Percentiles rank a stretch among this genome's conserved stretches.
Conservation (phyloP, 2,329 filamentous ascomycete species). For the Arthrobotrys conoides region DNA sequence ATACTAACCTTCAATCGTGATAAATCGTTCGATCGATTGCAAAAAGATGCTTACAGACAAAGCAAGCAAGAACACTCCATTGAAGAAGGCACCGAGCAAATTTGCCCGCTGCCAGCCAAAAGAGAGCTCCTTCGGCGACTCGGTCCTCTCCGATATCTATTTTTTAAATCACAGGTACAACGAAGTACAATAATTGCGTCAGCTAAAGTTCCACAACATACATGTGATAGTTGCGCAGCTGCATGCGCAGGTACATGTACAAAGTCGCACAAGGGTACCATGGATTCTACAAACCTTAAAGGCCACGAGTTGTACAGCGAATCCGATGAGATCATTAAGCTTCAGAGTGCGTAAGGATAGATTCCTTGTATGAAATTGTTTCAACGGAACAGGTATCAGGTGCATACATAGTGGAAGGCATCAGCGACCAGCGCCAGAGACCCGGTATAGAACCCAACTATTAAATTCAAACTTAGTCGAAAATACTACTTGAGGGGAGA, state of each 20-base stretch:
- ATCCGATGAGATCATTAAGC: conserved; percentile 80
- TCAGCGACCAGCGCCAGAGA: conserved; percentile 82
- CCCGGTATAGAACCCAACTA: conserved; percentile 78
- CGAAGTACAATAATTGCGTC: conserved; percentile 6
- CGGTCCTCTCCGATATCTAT: conserved; percentile 73
- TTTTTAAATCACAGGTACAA: conserved; percentile 42
- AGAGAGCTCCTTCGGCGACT: conserved; percentile 74
- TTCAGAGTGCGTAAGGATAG: conserved; percentile 65
- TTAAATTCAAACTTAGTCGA: conserved; percentile 17
- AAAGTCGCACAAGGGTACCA: neutral
- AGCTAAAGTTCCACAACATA: neutral
- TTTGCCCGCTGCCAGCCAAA: conserved; percentile 84
- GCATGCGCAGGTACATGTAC: conserved; percentile 5
- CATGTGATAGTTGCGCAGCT: neutral
- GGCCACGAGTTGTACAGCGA: conserved; percentile 77
- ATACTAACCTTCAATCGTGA: conserved; percentile 71
- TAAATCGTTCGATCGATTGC: conserved; percentile 80
- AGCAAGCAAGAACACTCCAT: conserved; percentile 80
- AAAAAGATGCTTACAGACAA: conserved; percentile 80
- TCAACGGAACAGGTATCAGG: conserved; percentile 42
- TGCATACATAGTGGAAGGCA: conserved; percentile 80
- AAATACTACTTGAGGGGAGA: neutral
- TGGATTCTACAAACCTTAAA: conserved; percentile 70
- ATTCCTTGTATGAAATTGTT: neutral
- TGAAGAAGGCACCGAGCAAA: conserved; percentile 84